Conservation (phyloP, 164 flowering plant genomes). For the Berberis vulgaris region DNA sequence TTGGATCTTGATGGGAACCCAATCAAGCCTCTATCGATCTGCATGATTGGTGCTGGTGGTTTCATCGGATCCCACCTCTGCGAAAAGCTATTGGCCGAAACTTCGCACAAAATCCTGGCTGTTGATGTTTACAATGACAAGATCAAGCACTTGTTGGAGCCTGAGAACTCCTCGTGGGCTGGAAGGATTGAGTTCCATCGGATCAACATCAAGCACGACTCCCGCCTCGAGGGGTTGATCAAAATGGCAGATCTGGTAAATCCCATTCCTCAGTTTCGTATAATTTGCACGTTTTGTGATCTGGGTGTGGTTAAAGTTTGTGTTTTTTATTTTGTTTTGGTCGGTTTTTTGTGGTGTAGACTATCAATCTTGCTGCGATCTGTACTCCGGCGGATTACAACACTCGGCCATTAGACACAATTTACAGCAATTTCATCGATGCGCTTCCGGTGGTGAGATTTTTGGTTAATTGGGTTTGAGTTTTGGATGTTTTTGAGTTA, state of each 20-base stretch:
- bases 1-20: slow-evolving; percentile 29
- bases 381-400: slow-evolving; percentile 88
- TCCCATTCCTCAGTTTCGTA: no score
- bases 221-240: slow-evolving; percentile 94
- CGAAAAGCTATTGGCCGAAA: slow-evolving; percentile 26
- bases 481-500: neutral
- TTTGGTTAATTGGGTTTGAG: neutral
- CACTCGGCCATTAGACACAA: slow-evolving; percentile 75
- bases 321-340: neutral
- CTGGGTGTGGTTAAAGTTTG: neutral
- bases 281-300: neutral
- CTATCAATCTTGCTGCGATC: slow-evolving; percentile 77
- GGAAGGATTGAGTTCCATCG: slow-evolving; percentile 90
- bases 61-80: slow-evolving; percentile 38
- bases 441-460: slow-evolving; percentile 71
- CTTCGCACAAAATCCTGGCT: slow-evolving; percentile 23
- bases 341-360: slow-evolving; percentile 23
- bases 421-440: slow-evolving; percentile 80
- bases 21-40: slow-evolving; percentile 23
- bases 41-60: slow-evolving; percentile 34
- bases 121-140: slow-evolving; percentile 29
- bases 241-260: slow-evolving; percentile 93
- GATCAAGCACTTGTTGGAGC: slow-evolving; percentile 27
- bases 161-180: slow-evolving; percentile 33
- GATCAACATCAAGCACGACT: slow-evolving; percentile 90